A percentile compares a stretch with the other conserved stretches of the same genome.
Evolutionary conservation across 441 rosid genomes (phyloP).

Genomic region (Hura crepitans): DNA sequence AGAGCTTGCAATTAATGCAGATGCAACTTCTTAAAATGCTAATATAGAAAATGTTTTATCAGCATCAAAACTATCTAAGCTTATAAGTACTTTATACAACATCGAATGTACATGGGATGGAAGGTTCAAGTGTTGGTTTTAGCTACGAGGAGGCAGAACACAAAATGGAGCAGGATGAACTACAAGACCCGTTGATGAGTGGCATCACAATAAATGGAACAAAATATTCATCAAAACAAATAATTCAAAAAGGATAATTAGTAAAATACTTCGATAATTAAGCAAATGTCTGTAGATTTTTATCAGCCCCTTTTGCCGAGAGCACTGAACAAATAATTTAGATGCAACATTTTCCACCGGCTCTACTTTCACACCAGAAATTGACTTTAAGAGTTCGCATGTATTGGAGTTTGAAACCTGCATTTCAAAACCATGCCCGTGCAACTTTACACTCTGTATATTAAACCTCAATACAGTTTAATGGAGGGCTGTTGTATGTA

Average conservation of each 20-base stretch:
- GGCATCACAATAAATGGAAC: neutral
- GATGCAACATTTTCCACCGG: slow-evolving; percentile 90
- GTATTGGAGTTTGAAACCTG: slow-evolving; percentile 86
- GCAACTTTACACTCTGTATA: slow-evolving; percentile 16
- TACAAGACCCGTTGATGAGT: neutral
- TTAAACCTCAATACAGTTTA: slow-evolving; percentile 3
- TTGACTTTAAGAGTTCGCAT: slow-evolving; percentile 78
- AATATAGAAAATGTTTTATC: neutral
- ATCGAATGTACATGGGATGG: neutral
- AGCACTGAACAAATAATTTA: slow-evolving; percentile 95
- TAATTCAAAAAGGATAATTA: slow-evolving; percentile 22
- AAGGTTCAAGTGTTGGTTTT: neutral
- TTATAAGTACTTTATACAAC: neutral
- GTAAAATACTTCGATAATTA: slow-evolving; percentile 69
- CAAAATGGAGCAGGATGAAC: neutral
- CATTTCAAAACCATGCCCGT: slow-evolving; percentile 23
- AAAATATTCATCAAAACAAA: neutral
- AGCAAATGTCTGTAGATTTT: slow-evolving; percentile 94
- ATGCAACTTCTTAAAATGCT: slow-evolving; percentile 1
- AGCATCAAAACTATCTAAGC: neutral
- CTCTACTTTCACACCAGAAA: slow-evolving; percentile 77
- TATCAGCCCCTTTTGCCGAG: slow-evolving; percentile 85
- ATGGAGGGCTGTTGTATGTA: slow-evolving; percentile 25
- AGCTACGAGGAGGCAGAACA: neutral
- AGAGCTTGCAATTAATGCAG: neutral